Evolutionary conservation across 352 stramenopile genomes (phyloP), one percentile per base, ranked within the genome.

Genomic region (Phytopythium delawarense): DNA sequence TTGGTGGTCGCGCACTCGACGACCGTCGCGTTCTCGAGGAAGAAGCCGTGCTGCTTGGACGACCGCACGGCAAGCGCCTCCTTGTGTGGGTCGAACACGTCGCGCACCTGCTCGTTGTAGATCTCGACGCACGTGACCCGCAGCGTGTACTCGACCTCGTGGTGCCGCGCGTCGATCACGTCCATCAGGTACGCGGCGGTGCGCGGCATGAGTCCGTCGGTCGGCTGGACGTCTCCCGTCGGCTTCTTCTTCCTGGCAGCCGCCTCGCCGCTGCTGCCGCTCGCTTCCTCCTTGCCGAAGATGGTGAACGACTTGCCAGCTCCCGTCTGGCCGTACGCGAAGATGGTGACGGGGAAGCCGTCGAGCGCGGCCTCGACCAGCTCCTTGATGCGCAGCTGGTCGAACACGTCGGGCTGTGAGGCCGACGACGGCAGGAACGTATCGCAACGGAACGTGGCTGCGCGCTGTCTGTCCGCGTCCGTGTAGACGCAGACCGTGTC

Each of bases 261-360:
- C 7, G 35, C 40, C 15, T 50, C 42, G 11, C 34, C 16, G n/a
- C 6, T 16, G 16, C n/a, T 25, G 28, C 23, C 42, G 25, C 37
- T 45, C n/a, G 37, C 20, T 11, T 88, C 70, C 46, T 92, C 83
- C 25, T 78, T 77, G 4, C 83, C 80, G 50, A 92, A 92, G 63
- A 92, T 90, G 18, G 80, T 89, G 50, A 80, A 86, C 11, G 79
- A 89, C 59, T 92, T 92, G 51, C 83, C 83, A 0, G 83, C 79
- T 11, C 83, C 83, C 0, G 80, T 89, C 63, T 92, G 80, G 7
- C 83, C 83, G 40, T 92, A 92, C 23, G 83, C 80, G 55, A 92
- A 90, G 34, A 92, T 79, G 28, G 83, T 92, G 18, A 89, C 79
- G 0, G 83, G 76, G 52, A 84, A 92, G 25, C 80, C 83, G 5